Evolutionary conservation across 2,329 filamentous ascomycete genomes (phyloP).

Genomic region (Lizonia empirigonia): DNA sequence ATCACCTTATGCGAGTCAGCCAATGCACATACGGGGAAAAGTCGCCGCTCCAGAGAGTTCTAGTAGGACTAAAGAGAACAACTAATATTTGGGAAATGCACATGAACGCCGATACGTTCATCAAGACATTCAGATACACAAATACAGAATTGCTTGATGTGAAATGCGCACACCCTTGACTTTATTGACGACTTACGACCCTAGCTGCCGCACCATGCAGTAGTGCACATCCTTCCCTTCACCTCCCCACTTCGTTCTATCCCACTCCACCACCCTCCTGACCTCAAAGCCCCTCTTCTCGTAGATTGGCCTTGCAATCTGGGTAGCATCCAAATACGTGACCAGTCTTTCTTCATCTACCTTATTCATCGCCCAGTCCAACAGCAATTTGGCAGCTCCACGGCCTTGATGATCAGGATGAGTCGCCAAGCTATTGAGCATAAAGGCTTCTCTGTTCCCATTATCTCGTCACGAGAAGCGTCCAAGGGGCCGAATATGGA

Average conservation of each 20-base stretch:
- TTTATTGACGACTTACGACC: no score
- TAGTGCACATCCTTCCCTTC: slow-evolving; percentile 41
- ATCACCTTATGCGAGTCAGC: no score
- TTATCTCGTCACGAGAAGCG: slow-evolving; percentile 31
- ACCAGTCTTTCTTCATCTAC: slow-evolving; percentile 49
- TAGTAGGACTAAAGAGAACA: no score
- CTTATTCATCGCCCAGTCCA: slow-evolving; percentile 49
- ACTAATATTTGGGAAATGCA: no score
- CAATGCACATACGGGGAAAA: no score
- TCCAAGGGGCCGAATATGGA: slow-evolving; percentile 36
- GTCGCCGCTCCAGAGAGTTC: no score
- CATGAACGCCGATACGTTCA: no score
- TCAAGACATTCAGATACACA: no score
- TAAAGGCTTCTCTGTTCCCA: slow-evolving; percentile 31
- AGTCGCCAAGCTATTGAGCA: slow-evolving; percentile 42
- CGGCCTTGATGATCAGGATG: slow-evolving; percentile 49
- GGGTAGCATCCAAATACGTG: slow-evolving; percentile 50
- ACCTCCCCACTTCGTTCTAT: slow-evolving; percentile 35
- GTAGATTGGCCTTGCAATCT: slow-evolving; percentile 48
- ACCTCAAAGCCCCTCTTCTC: slow-evolving; percentile 39
- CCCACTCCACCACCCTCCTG: slow-evolving; percentile 28
- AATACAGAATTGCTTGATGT: no score
- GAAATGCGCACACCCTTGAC: no score
- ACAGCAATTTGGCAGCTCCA: slow-evolving; percentile 47
- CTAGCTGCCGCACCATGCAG: slow-evolving; percentile 30